Evolutionary conservation across 805 yeast species (phyloP), one percentile per base, ranked within the genome.

Genomic region (Blastobotrys parvus): DNA sequence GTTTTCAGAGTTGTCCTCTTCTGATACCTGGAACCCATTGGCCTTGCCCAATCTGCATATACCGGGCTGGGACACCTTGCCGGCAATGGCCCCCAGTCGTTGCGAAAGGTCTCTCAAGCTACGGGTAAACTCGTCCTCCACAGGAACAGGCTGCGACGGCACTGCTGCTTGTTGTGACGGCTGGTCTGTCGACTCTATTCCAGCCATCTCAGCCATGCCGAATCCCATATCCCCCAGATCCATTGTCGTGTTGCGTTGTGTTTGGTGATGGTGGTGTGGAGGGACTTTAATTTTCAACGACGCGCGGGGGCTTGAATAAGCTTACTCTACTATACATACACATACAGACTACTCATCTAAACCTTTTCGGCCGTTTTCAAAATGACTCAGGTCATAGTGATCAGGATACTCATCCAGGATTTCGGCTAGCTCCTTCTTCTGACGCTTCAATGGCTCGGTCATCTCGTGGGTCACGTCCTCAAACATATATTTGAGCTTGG

Each of bases 21-120:
- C 66, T 41, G 64, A 65, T 2, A 64, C 58, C 42, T 65, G 69
- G 16, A 65, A 60, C 53, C 56, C 60, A 36, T 59, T 50, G 8
- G 47, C 41, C 8, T 48, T 44, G 6, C 67, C 69, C 13, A 64
- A 45, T 22, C 57, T 51, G 21, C 55, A 54, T 10, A 65, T 57
- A 20, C 65, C 68, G 1, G 45, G 49, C 42, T 62, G 65, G 10
- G 60, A 55, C 23, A 62, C 55, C 20, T 58, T 50, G 16, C 66
- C 62, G 4, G 69, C 67, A 8, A 63, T 60, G 13, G 46, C 46
- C 17, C 53, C 55, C 4, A 65, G 45, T 16, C 45, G 44, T 4
- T 52, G 51, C 2, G 53, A 54, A 4, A 52, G 48, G 21, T 43
- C 13, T n/a, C 22, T 20, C 13, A 44, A 29, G 11, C 32, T 19